Evolutionary conservation across 75 land plant species (phyloP).

Genomic region (Cupressus sempervirens): DNA sequence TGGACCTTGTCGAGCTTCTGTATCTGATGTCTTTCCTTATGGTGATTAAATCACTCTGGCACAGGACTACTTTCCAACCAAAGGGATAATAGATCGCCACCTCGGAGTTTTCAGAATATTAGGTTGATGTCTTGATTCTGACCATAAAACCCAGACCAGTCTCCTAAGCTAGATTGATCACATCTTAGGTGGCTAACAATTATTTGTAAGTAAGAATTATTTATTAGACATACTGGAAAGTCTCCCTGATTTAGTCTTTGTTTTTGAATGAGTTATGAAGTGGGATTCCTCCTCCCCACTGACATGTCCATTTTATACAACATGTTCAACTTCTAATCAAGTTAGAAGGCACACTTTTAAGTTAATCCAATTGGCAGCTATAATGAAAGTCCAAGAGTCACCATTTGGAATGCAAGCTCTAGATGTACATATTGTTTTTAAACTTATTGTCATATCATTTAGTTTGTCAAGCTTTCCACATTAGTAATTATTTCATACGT

Average conservation of each 20-base stretch:
- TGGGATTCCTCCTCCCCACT: no score
- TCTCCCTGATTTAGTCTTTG: background rate
- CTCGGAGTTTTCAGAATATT: background rate
- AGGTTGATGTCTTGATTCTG: background rate
- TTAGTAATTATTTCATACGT: background rate
- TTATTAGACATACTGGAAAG: background rate
- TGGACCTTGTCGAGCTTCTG: background rate
- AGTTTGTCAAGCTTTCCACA: background rate
- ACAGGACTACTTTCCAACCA: background rate
- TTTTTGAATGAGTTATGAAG: no score
- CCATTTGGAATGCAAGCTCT: no score
- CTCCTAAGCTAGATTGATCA: background rate
- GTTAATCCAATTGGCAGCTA: no score
- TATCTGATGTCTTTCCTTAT: background rate
- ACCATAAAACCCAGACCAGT: background rate
- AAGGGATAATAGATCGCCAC: background rate
- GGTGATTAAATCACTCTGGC: background rate
- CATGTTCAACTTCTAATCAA: background rate
- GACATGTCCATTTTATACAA: no score
- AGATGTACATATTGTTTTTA: background rate
- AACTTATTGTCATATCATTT: background rate
- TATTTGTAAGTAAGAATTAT: background rate
- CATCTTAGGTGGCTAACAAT: background rate
- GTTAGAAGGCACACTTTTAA: no score
- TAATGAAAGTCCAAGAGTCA: no score